Base-by-base conservation (phyloP, 2,329 filamentous ascomycete species). In the Cladobotryum mycophilum region DNA sequence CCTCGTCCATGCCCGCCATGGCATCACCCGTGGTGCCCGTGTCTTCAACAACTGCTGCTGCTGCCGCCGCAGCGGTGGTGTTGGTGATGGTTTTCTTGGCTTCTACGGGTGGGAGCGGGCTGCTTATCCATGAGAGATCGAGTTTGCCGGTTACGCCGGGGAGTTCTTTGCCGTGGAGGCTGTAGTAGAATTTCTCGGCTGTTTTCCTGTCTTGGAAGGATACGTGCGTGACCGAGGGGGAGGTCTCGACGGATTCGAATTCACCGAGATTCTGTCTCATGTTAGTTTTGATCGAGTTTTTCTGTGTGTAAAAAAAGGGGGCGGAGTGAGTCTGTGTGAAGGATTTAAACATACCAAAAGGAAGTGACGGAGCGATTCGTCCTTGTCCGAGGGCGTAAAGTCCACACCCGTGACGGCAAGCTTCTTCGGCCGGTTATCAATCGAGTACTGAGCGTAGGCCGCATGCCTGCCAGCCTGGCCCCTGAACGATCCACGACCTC, bases 401-500 rank as follows among this genome's bases (percentile, higher is more conserved):
- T 83, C 82, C 11, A 81, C 76, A 3, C 82, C 85, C 7, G 75
- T 74, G 20, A 92, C 69, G 5, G 79, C 76, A 9, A 93, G 72
- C 54, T 77, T 83, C 63, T 80, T 86, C 0, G 88, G 84, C 41
- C 88, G 76, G 64, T 91, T 90, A 61, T 93, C 88, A 18, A 93
- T 74, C 15, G 85, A 84, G 57, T 84, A 86, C 33, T 77, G 75
- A 4, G 76, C 80, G 58, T 82, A 83, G 1, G 76, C 77, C 3
- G 76, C 75, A 43, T 78, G 76, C 54, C 76, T 71, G 33, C 76
- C 75, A 41, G 72, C 70, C 53, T 60, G 72, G 45, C 74, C 66
- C 48, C 70, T 62, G 45, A 68, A 67, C 17, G 69, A 64, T 8
- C 71, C 71, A 41, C 73, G 67, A 17, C 70, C 67, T 17, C 67